Conservation (phyloP, 176 grass and related monocot genomes). For the Thinopyrum elongatum region DNA sequence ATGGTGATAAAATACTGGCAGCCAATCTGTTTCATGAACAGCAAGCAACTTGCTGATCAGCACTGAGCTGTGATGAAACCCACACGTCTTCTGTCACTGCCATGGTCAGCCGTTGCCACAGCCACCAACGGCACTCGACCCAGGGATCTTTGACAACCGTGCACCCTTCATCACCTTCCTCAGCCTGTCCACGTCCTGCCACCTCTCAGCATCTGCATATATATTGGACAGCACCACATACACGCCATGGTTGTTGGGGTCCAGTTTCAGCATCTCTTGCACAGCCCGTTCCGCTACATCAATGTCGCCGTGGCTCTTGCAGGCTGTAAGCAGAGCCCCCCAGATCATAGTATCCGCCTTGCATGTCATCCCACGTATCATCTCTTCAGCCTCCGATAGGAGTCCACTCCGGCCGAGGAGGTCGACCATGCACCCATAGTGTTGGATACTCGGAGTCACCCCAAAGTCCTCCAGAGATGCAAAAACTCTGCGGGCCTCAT, state of each 20-base stretch:
- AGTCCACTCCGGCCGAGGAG: not conserved
- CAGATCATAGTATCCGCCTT: not conserved
- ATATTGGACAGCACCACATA: conserved; percentile 13
- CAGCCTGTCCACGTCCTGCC: not conserved
- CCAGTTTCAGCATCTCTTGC: conserved; percentile 1
- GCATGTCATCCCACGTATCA: conserved; percentile 5
- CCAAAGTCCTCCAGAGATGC: not conserved
- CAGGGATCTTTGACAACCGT: not conserved
- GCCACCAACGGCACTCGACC: not conserved
- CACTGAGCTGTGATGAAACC: not conserved
- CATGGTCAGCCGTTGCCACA: not conserved
- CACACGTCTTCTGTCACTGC: not conserved
- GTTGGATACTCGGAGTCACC: not conserved
- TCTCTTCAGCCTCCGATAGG: not conserved
- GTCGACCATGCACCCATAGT: conserved; percentile 16
- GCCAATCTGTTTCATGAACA: not conserved
- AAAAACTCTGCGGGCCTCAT: not conserved
- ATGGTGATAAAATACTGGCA: not conserved
- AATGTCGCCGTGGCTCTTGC: not conserved
- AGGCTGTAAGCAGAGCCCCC: conserved; percentile 14
- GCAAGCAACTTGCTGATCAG: not conserved
- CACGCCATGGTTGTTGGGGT: not conserved
- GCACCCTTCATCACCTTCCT: not conserved
- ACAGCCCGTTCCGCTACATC: not conserved
- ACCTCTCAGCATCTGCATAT: not conserved